Conservation (phyloP, 1,284 basidiomycete species). For the Pseudozyma sp. region DNA sequence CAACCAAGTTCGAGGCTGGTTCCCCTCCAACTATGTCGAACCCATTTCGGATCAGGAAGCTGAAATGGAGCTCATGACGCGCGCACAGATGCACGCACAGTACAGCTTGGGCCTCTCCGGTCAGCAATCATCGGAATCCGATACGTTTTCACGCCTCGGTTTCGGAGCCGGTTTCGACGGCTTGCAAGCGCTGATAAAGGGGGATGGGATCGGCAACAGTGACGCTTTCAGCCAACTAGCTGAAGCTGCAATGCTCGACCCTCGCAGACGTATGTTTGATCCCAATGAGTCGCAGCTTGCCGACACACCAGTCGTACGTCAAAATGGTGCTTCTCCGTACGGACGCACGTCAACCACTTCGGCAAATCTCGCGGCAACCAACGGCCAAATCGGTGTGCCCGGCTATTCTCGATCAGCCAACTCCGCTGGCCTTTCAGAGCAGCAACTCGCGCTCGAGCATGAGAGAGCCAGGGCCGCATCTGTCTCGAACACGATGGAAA, state of each 20-base stretch:
- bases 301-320: conserved; percentile 9
- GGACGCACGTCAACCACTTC: conserved; percentile 3
- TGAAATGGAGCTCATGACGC: conserved; percentile 41
- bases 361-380: conserved; percentile 1
- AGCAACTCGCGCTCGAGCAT: conserved; percentile 28
- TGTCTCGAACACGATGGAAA: conserved; percentile 22
- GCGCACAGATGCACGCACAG: conserved; percentile 34
- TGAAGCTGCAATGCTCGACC: conserved; percentile 55
- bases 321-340: conserved; percentile 15
- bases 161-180: conserved; percentile 53
- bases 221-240: conserved; percentile 63
- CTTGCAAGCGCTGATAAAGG: conserved; percentile 49
- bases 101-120: conserved; percentile 31
- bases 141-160: conserved; percentile 48
- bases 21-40: conserved; percentile 94
- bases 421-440: conserved; percentile 10
- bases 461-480: conserved; percentile 35
- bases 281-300: conserved; percentile 1
- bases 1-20: conserved; percentile 80
- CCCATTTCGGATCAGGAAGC: conserved; percentile 81
- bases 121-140: conserved; percentile 31
- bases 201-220: conserved; percentile 38
- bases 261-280: conserved; percentile 30
- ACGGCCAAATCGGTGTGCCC: conserved; percentile 1
- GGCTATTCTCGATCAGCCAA: conserved; percentile 7